phyloP scores from a whole-genome alignment of 208 protist species.

The Leishmania major region DNA sequence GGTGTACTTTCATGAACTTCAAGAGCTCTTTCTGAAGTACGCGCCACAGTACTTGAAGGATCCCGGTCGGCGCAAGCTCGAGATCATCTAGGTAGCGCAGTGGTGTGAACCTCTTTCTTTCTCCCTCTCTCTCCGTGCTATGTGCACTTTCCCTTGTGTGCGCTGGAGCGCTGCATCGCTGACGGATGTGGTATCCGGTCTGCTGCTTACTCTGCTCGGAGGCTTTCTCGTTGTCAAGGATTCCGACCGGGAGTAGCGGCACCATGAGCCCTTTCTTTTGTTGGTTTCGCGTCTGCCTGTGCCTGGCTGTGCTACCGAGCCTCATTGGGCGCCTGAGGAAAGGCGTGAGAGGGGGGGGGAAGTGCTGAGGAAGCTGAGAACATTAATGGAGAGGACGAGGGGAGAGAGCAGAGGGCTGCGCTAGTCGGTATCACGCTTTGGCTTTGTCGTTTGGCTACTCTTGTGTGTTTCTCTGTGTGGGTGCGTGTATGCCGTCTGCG shows the following conservation, averaged over 20 bases:
- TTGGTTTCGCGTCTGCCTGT: not conserved
- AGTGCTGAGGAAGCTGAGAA: not conserved
- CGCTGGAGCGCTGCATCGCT: not conserved
- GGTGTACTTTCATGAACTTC: conserved; percentile 41
- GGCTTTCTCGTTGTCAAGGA: not conserved
- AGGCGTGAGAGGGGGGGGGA: not conserved
- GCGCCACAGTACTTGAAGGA: conserved; percentile 35
- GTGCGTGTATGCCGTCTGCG: not conserved
- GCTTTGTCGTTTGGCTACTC: not conserved
- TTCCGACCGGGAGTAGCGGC: not conserved
- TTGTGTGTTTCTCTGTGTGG: not conserved
- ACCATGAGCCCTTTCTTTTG: not conserved
- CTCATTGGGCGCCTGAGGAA: not conserved
- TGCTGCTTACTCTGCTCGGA: not conserved
- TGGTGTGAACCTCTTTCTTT: not conserved
- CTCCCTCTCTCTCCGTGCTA: not conserved
- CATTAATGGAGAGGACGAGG: not conserved
- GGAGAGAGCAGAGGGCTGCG: not conserved
- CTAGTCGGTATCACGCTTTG: not conserved
- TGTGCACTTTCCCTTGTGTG: not conserved
- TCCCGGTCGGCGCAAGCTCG: conserved; percentile 29
- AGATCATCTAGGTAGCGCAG: conserved; percentile 10
- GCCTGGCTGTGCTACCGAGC: not conserved
- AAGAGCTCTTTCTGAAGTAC: conserved; percentile 52
- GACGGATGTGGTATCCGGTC: not conserved